These are phyloP conservation scores for Lathyrus sativus DNA, from an alignment of 306 rosid species.

Conservation along the genomic window DNA sequence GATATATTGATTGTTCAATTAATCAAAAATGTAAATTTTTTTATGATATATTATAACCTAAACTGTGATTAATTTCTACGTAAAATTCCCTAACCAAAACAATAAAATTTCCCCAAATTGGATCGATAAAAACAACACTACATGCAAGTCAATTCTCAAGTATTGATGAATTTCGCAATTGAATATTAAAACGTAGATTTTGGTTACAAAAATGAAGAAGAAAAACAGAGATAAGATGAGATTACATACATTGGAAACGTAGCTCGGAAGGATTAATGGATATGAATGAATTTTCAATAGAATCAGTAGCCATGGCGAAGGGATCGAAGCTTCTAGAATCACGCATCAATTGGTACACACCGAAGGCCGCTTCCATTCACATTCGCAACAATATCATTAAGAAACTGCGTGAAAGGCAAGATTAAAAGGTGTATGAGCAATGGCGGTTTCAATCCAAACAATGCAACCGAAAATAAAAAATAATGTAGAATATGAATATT, in stretches of 20 bases:
- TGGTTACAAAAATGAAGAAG: not conserved
- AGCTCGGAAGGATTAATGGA: conserved; percentile 69
- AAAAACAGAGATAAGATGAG: not conserved
- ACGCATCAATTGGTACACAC: not conserved
- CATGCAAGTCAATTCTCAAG: too few relatives aligned
- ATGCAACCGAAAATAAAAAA: not conserved
- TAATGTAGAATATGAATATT: not conserved
- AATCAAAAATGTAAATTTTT: too few relatives aligned
- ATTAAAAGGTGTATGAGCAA: not conserved
- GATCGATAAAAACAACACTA: too few relatives aligned
- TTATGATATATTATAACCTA: not conserved
- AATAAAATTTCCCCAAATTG: too few relatives aligned
- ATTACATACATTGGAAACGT: conserved; percentile 63
- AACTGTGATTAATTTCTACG: not conserved
- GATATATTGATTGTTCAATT: too few relatives aligned
- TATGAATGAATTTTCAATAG: conserved; percentile 52
- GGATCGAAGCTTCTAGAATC: conserved; percentile 27
- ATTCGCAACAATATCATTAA: not conserved
- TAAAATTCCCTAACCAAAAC: too few relatives aligned
- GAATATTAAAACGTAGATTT: not conserved
- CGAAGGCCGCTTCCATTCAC: not conserved
- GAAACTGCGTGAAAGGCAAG: conserved; percentile 9
- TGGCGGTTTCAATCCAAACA: not conserved
- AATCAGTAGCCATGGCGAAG: conserved; percentile 65
- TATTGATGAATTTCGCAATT: too few relatives aligned